Base-by-base conservation (phyloP, 208 protist genomes). In the Wallacemonas sp. region DNA sequence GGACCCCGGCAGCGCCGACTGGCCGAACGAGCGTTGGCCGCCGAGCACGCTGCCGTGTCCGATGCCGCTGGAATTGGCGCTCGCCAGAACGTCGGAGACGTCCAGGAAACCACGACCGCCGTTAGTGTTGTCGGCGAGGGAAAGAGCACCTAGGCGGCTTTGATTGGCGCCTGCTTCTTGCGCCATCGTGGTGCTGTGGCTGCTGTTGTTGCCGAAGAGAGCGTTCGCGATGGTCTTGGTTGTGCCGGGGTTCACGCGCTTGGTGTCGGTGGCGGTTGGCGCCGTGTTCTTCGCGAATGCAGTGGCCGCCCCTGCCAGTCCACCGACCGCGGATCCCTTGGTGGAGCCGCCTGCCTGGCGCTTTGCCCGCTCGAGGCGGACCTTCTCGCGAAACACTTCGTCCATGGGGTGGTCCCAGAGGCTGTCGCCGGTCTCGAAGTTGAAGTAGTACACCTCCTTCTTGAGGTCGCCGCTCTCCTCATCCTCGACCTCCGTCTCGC, bases 351-450 rank as follows among this genome's bases (percentile, higher is more conserved):
- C 36, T 13, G 12, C 4, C 24, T 45, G 41, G 29, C 36, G 45
- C 57, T 84, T 81, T 8, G 65, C 76, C 2, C 87, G 88, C 68
- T 83, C 85, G 13, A 63, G 46, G 6, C 64, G 71, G 15, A 92
- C 70, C 19, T 91, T 71, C 3, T 75, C 34, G 62, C 86, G 89
- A 77, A 95, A 98, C 63, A 94, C 74, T 0, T 87, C 79, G 68
- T 98, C 97, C 68, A 93, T 79, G 12, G 97, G 97, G 75, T 98
- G 95, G 50, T 97, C 94, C 95, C 97, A 98, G 33, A 89, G 81
- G 39, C 76, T 92, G 36, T 98, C 85, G 24, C 89, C 92, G 9
- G 88, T 94, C 13, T 60, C 36, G 53, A 97, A 97, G 84, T 98
- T 98, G 75, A 98, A 98, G 81, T 98, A 98, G 71, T 98, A 98